Percentiles rank a stretch among this genome's conserved stretches.
Evolutionary conservation across 2,329 filamentous ascomycete genomes (phyloP).

Genomic region (Leptographium procerum): DNA sequence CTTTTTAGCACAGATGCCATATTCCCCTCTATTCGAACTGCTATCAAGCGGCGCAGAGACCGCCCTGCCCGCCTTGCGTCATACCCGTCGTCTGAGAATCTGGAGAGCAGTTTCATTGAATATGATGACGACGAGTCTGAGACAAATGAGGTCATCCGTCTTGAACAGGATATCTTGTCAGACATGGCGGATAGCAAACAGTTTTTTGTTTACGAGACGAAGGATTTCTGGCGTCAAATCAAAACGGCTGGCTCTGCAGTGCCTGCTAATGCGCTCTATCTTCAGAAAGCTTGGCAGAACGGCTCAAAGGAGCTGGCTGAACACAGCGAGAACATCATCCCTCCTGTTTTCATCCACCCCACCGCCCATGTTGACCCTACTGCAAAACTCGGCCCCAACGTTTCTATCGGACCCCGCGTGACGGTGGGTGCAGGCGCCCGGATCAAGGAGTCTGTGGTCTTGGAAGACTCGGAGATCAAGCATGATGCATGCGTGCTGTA

Average conservation of each 20-base stretch:
- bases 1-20: conserved; percentile 92
- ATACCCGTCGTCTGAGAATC: conserved; percentile 93
- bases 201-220: conserved; percentile 97
- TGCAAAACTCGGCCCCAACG: conserved; percentile 92
- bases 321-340: conserved; percentile 77
- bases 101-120: conserved; percentile 52
- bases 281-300: conserved; percentile 83
- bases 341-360: conserved; percentile 92
- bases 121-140: conserved; percentile 54
- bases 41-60: conserved; percentile 91
- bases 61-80: conserved; percentile 72
- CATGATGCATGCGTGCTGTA: conserved; percentile 94
- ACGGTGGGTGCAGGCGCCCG: conserved; percentile 76
- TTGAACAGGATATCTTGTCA: conserved; percentile 93
- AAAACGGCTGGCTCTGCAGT: conserved; percentile 97
- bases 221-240: conserved; percentile 99
- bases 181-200: conserved; percentile 95
- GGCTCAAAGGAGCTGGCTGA: conserved; percentile 70
- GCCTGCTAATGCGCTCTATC: conserved; percentile 90
- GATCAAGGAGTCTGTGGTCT: conserved; percentile 90
- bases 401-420: conserved; percentile 86
- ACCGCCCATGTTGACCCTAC: conserved; percentile 83
- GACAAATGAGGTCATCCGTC: conserved; percentile 78
- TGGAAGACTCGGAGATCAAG: conserved; percentile 91
- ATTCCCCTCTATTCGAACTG: conserved; percentile 87